phyloP scores from a whole-genome alignment of 2,329 filamentous ascomycete species.

The Epichloe sp. region DNA sequence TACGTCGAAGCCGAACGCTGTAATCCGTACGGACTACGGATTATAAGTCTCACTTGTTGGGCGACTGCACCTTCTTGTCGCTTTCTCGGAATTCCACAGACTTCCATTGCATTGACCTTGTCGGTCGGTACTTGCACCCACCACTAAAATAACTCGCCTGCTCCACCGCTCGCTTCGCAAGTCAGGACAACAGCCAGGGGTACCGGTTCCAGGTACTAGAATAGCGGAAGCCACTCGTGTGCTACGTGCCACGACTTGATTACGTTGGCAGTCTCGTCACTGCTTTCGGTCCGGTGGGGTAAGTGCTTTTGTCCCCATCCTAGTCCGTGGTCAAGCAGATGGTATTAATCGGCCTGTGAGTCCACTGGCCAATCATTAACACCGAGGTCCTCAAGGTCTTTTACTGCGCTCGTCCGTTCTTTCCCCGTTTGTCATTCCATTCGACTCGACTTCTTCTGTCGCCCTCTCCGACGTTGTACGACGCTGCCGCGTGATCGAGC shows the following conservation, averaged over 20 bases:
- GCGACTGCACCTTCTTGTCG: not conserved
- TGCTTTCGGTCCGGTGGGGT: not conserved
- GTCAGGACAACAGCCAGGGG: too few relatives aligned
- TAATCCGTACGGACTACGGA: too few relatives aligned
- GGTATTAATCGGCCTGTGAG: not conserved
- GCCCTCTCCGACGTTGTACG: slow-evolving; percentile 10
- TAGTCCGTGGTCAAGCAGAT: too few relatives aligned
- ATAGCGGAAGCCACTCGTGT: slow-evolving; percentile 1
- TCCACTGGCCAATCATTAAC: slow-evolving; percentile 6
- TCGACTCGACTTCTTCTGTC: slow-evolving; percentile 5
- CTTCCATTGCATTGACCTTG: not conserved
- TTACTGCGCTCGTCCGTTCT: not conserved
- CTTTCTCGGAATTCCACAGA: not conserved
- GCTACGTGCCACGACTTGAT: not conserved
- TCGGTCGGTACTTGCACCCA: not conserved
- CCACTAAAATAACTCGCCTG: not conserved
- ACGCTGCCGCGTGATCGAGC: slow-evolving; percentile 2
- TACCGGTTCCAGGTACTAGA: too few relatives aligned
- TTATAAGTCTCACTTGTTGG: not conserved
- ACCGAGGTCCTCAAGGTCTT: not conserved
- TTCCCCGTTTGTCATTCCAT: slow-evolving; percentile 1
- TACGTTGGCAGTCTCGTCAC: not conserved
- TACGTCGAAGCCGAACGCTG: too few relatives aligned
- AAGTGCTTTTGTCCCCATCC: slow-evolving; percentile 1
- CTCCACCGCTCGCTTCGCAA: slow-evolving; percentile 4